These are phyloP conservation scores for Tetradesmus lagerheimii DNA, from an alignment of 139 green algal species.

Conservation along the genomic window DNA sequence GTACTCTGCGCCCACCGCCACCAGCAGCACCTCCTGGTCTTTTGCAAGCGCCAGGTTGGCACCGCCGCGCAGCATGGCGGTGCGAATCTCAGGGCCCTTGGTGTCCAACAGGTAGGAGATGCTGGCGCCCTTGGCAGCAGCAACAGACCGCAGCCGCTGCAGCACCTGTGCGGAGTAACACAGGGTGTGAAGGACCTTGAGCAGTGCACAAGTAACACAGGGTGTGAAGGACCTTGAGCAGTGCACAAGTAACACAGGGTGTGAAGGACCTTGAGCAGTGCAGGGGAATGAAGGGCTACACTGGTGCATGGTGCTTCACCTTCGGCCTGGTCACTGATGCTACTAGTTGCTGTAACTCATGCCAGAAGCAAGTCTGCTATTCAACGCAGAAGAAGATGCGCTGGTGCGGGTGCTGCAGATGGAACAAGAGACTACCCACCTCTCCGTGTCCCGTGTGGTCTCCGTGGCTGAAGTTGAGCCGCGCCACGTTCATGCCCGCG, in stretches of 20 bases:
- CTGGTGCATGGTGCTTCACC: too few relatives aligned
- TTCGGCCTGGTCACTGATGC: too few relatives aligned
- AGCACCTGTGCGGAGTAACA: conserved; percentile 22
- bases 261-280: too few relatives aligned
- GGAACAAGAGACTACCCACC: neutral
- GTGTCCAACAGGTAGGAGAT: conserved; percentile 69
- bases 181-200: neutral
- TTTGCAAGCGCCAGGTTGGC: conserved; percentile 57
- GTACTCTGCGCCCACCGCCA: conserved; percentile 73
- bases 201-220: neutral
- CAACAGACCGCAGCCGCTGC: conserved; percentile 30
- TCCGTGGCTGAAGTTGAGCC: conserved; percentile 98
- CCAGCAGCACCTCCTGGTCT: conserved; percentile 61
- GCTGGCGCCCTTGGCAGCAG: conserved; percentile 28
- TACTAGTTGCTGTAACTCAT: too few relatives aligned
- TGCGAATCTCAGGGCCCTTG: conserved; percentile 78
- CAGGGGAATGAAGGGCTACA: too few relatives aligned
- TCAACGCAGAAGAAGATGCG: too few relatives aligned
- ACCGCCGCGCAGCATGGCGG: conserved; percentile 64
- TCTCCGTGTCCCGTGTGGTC: conserved; percentile 75
- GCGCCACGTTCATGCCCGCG: conserved; percentile 94
- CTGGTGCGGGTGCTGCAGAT: neutral
- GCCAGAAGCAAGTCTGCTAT: too few relatives aligned
- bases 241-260: too few relatives aligned
- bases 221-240: too few relatives aligned